phyloP scores from a whole-genome alignment of 73 alveolate genomes.

The Diophrys appendiculata region DNA sequence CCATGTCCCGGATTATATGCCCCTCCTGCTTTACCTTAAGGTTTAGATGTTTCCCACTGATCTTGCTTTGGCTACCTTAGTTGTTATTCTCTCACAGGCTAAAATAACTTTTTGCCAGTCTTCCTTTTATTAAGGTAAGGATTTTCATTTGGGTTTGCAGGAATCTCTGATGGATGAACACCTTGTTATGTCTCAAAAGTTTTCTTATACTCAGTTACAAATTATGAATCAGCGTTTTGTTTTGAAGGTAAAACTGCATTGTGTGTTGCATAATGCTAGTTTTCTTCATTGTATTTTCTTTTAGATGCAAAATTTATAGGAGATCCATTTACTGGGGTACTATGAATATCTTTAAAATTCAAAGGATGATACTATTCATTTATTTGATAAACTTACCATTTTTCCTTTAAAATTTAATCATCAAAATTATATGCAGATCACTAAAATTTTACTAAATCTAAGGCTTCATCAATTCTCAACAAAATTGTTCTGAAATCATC shows the following conservation, averaged over 20 bases:
- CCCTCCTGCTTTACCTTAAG: neutral
- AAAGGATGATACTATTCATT: neutral
- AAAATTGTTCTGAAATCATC: too few species aligned
- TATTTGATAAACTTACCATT: neutral
- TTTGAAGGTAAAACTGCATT: neutral
- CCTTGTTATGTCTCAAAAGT: neutral
- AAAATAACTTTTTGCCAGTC: neutral
- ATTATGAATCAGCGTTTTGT: neutral
- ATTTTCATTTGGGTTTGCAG: neutral
- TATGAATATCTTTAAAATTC: neutral
- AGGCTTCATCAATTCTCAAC: too few species aligned
- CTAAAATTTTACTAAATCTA: too few species aligned
- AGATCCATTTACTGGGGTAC: neutral
- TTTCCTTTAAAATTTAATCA: too few species aligned
- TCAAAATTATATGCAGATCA: too few species aligned
- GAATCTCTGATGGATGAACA: neutral
- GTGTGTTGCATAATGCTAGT: neutral
- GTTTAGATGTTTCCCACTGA: too few species aligned
- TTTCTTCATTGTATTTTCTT: neutral
- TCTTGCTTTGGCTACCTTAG: neutral
- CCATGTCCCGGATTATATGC: neutral
- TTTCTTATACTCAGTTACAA: neutral
- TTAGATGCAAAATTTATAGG: neutral
- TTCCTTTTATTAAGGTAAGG: neutral
- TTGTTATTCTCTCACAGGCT: neutral